Base-by-base conservation (phyloP, 352 stramenopile genomes). In the Pythium aquatile region DNA sequence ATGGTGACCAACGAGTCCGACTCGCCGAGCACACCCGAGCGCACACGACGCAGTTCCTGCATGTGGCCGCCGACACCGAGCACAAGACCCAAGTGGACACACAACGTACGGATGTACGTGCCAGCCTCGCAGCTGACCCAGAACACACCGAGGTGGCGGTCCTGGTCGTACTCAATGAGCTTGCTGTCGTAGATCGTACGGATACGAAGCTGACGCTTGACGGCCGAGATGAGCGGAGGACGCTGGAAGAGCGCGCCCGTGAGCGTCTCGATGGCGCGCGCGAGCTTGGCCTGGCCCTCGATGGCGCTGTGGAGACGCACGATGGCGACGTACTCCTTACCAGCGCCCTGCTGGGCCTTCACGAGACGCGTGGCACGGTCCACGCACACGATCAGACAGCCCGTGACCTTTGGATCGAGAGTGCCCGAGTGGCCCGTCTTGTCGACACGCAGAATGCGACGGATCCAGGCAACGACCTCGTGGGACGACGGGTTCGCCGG, bases 391-490 rank as follows among this genome's bases (percentile, higher is more conserved):
- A 99, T 99, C 20, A 99, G 75, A 76, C 98, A 99, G 57, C 98
- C 98, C 5, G 98, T 99, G 26, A 99, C 98, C 82, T 99, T 99
- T 2, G 98, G 98, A 80, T 99, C 98, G 3, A 99, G 86, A 2
- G 98, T 99, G 26, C 98, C 98, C 33, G 87, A 98, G 79, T 99
- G 98, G 28, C 98, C 98, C 8, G 98, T 99, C 86, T 99, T 99
- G 55, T 99, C 98, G n/a, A 99, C 97, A 30, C 97, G 86, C 24
- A 99, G 73, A 58, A 99, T 99, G 63, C 97, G 95, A 70, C 99
- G 99, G 68, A 99, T 99, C 98, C 98, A 99, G 6, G 94, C 96
- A 35, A 99, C 98, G 3, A 99, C 98, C 78, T 99, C 98, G 77
- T 99, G 98, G 30, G 92, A 99, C 53, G 87, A 98, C 32, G 98